These are phyloP conservation scores for Candida oleophila DNA, from an alignment of 805 yeast genomes.

Conservation along the genomic window DNA sequence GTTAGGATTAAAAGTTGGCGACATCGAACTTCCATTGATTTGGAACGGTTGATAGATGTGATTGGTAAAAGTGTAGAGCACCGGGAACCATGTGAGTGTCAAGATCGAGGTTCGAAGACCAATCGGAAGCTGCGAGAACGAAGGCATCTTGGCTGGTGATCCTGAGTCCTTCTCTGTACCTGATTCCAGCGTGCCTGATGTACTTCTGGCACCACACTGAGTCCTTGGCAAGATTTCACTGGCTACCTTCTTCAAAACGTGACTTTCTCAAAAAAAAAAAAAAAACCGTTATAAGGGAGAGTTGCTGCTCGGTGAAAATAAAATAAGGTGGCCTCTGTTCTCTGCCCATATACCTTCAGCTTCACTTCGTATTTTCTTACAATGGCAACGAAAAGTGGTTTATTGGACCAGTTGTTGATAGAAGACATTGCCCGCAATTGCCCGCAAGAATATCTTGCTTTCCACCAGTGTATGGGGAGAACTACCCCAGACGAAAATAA, in stretches of 20 bases:
- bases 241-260: not conserved
- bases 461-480: constrained; percentile 68
- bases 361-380: not conserved
- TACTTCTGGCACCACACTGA: no score
- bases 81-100: constrained; percentile 72
- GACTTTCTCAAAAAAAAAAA: not conserved
- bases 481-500: constrained; percentile 50
- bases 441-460: constrained; percentile 68
- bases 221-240: not conserved
- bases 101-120: constrained; percentile 24
- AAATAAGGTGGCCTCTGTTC: not conserved
- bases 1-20: constrained; percentile 82
- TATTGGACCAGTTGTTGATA: constrained; percentile 67
- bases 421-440: constrained; percentile 78
- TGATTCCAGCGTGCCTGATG: not conserved
- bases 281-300: constrained; percentile 2
- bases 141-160: constrained; percentile 5
- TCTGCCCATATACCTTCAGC: not conserved
- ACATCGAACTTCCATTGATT: constrained; percentile 82
- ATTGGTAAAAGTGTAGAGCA: constrained; percentile 62
- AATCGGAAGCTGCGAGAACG: constrained; percentile 6
- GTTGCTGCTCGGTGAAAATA: constrained; percentile 1
- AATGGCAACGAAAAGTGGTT: constrained; percentile 18
- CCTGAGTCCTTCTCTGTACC: not conserved
- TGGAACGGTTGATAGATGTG: constrained; percentile 72